Evolutionary conservation across 202 grass and related monocot species (phyloP).

Genomic region (Hordeum pubiflorum): DNA sequence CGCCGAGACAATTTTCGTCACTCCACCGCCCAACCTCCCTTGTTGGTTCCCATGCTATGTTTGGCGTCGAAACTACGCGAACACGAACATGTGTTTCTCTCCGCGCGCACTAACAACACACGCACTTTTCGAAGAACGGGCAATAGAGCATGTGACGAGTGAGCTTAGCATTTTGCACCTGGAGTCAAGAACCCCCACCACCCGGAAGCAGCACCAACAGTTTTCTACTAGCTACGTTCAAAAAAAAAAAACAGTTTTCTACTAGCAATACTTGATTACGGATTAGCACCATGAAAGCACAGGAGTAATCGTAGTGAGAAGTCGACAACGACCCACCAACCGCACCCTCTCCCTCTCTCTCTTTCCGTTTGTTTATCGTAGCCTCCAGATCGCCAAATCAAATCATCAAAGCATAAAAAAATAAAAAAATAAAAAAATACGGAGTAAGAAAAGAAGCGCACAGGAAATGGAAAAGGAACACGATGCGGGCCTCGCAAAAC

Average conservation of each 20-base stretch:
- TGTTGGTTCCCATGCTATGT: no score
- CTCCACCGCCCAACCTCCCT: no score
- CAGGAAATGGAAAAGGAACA: background rate
- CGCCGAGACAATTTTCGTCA: no score
- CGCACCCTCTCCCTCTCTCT: background rate
- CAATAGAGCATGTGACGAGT: background rate
- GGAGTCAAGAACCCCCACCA: background rate
- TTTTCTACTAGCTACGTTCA: background rate
- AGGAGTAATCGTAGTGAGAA: constrained; percentile 9
- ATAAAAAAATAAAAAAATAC: background rate
- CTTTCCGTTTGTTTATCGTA: background rate
- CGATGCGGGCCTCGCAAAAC: constrained; percentile 15
- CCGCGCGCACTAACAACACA: no score
- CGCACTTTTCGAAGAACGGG: no score
- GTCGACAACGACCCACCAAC: constrained; percentile 9
- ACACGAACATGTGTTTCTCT: no score
- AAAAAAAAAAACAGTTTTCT: background rate
- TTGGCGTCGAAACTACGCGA: no score
- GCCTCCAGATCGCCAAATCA: background rate
- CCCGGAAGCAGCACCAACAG: background rate
- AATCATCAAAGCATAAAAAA: background rate
- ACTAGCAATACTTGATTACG: background rate
- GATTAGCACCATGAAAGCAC: background rate
- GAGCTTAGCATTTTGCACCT: background rate
- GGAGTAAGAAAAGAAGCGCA: background rate